Conservation (phyloP, 305 asterid species). For the Fraxinus floribunda region DNA sequence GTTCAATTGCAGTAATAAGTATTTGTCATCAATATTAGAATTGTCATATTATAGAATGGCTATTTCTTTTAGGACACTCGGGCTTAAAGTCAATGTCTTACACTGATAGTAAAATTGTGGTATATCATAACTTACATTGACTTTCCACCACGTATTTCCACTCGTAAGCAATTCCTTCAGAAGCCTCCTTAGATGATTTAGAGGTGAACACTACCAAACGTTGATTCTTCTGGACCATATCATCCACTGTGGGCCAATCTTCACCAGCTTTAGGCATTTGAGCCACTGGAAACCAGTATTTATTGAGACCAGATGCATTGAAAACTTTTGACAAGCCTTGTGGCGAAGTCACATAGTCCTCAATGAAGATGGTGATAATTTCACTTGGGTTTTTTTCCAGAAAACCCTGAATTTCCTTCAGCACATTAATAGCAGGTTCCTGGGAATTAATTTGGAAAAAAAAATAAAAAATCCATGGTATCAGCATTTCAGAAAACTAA, state of each 20-base stretch:
- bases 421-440: slow-evolving; percentile 82
- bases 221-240: slow-evolving; percentile 71
- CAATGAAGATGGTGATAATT: slow-evolving; percentile 74
- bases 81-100: neutral
- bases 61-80: neutral
- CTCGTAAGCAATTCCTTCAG: slow-evolving; percentile 71
- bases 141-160: slow-evolving; percentile 87
- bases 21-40: neutral
- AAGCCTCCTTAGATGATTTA: slow-evolving; percentile 51
- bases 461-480: neutral
- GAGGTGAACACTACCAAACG: slow-evolving; percentile 79
- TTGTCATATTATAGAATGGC: neutral
- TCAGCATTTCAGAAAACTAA: neutral
- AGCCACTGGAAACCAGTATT: slow-evolving; percentile 65
- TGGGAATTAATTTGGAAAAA: slow-evolving; percentile 14
- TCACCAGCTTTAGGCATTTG: slow-evolving; percentile 66
- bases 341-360: slow-evolving; percentile 70
- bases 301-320: slow-evolving; percentile 66
- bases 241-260: slow-evolving; percentile 89
- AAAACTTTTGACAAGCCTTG: slow-evolving; percentile 63
- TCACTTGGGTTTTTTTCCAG: slow-evolving; percentile 58
- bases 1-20: neutral
- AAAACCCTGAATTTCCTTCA: slow-evolving; percentile 64
- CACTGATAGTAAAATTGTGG: neutral
- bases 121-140: slow-evolving; percentile 56